Conservation (phyloP, 371 early-diverging fungal species). For the Nosema muscidifuracis region DNA sequence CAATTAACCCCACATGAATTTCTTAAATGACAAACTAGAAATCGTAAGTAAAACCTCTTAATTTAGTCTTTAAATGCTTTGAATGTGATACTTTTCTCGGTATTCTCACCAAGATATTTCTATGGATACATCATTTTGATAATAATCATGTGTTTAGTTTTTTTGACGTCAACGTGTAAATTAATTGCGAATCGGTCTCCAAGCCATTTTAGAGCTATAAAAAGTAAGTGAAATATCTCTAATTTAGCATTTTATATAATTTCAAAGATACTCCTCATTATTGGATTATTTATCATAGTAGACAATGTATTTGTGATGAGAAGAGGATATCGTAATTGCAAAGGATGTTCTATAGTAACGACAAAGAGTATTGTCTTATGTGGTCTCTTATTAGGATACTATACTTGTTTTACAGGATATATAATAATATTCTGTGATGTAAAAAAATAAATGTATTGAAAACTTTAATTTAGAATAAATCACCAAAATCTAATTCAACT, state of each 20-base stretch:
- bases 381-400: neutral
- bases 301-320: slow-evolving; percentile 45
- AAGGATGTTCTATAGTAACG: slow-evolving; percentile 5
- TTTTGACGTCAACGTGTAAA: slow-evolving; percentile 9
- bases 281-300: slow-evolving; percentile 36
- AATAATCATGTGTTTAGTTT: neutral
- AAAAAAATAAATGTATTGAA: neutral
- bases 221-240: slow-evolving; percentile 29
- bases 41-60: slow-evolving; percentile 32
- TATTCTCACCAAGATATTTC: slow-evolving; percentile 14
- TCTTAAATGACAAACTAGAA: slow-evolving; percentile 24
- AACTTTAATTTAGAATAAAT: slow-evolving; percentile 4
- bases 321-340: slow-evolving; percentile 32
- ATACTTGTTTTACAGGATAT: neutral
- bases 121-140: slow-evolving; percentile 24
- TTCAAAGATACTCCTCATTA: slow-evolving; percentile 21
- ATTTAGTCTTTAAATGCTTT: neutral
- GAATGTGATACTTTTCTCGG: slow-evolving; percentile 1
- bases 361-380: neutral
- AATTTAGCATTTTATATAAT: slow-evolving; percentile 32
- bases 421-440: neutral
- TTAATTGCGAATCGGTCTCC: slow-evolving; percentile 1
- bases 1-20: neutral
- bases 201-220: slow-evolving; percentile 8
- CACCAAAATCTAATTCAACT: slow-evolving; percentile 35